phyloP scores from a whole-genome alignment of 2,329 filamentous ascomycete genomes.

The Stylonectria norvegica region DNA sequence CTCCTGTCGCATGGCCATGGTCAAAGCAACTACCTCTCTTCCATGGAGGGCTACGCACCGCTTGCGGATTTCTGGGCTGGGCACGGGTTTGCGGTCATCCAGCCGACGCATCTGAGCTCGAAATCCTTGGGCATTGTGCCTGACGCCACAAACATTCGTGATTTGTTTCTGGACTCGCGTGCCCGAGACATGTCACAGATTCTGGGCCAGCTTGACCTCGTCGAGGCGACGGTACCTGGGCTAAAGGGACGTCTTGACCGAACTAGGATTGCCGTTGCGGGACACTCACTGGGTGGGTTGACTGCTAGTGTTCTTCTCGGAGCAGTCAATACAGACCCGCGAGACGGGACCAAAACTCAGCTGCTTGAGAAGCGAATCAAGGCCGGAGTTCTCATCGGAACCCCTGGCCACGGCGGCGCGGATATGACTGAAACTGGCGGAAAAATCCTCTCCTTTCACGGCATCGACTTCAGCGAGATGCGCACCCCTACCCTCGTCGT shows the following conservation, averaged over 20 bases:
- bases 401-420: slow-evolving; percentile 12
- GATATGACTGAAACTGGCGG: slow-evolving; percentile 14
- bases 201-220: slow-evolving; percentile 21
- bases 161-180: slow-evolving; percentile 21
- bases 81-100: slow-evolving; percentile 28
- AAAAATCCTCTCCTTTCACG: slow-evolving; percentile 18
- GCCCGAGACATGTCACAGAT: slow-evolving; percentile 20
- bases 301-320: slow-evolving; percentile 20
- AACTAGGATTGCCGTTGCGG: slow-evolving; percentile 20
- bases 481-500: slow-evolving; percentile 17
- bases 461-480: slow-evolving; percentile 20
- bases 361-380: slow-evolving; percentile 21
- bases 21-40: slow-evolving; percentile 25
- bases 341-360: slow-evolving; percentile 12
- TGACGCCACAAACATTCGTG: slow-evolving; percentile 7
- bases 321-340: slow-evolving; percentile 20
- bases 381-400: slow-evolving; percentile 24
- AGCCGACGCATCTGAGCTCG: slow-evolving; percentile 27
- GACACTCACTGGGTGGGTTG: slow-evolving; percentile 24
- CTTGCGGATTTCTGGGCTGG: slow-evolving; percentile 26
- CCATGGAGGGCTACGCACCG: slow-evolving; percentile 22
- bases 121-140: slow-evolving; percentile 9
- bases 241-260: slow-evolving; percentile 23
- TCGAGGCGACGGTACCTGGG: slow-evolving; percentile 20
- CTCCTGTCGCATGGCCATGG: slow-evolving; percentile 28